phyloP scores from a whole-genome alignment of 2,329 filamentous ascomycete species.

The Lasiodiplodia theobromae region DNA sequence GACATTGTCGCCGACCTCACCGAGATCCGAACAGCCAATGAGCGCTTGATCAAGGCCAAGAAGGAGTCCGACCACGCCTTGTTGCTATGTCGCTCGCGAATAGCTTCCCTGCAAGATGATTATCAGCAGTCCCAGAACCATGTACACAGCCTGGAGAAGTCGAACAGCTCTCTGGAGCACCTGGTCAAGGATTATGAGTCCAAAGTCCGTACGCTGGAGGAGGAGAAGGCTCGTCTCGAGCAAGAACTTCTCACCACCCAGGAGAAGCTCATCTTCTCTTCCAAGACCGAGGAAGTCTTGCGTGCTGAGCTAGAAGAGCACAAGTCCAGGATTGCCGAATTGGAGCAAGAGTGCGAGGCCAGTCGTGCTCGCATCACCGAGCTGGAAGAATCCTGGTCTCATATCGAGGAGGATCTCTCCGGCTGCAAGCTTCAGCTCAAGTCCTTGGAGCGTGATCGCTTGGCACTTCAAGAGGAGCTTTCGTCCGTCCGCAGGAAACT shows the following conservation, averaged over 20 bases:
- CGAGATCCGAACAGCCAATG: constrained; percentile 43
- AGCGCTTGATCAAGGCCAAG: constrained; percentile 46
- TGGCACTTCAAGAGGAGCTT: constrained; percentile 37
- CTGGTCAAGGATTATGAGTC: constrained; percentile 39
- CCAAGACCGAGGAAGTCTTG: constrained; percentile 36
- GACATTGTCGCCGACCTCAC: constrained; percentile 30
- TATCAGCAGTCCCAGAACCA: constrained; percentile 33
- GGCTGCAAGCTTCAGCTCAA: constrained; percentile 33
- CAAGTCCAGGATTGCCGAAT: constrained; percentile 37
- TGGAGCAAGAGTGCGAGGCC: constrained; percentile 35
- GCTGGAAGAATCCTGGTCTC: constrained; percentile 39
- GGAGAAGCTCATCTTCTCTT: constrained; percentile 35
- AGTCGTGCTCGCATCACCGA: constrained; percentile 35
- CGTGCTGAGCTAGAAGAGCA: constrained; percentile 35
- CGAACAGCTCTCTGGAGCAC: constrained; percentile 37
- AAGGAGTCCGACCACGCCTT: constrained; percentile 47
- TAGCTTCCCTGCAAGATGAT: constrained; percentile 37
- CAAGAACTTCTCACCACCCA: constrained; percentile 37
- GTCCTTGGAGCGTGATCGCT: constrained; percentile 37
- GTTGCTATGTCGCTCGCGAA: constrained; percentile 44
- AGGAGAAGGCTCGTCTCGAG: constrained; percentile 37
- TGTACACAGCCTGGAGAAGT: constrained; percentile 37
- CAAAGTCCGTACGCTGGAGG: constrained; percentile 41
- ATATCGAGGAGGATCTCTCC: constrained; percentile 38
- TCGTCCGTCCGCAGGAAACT: constrained; percentile 35